These are phyloP conservation scores for Alloteropsis angusta DNA, from an alignment of 202 grass and related monocot genomes.

Conservation along the genomic window DNA sequence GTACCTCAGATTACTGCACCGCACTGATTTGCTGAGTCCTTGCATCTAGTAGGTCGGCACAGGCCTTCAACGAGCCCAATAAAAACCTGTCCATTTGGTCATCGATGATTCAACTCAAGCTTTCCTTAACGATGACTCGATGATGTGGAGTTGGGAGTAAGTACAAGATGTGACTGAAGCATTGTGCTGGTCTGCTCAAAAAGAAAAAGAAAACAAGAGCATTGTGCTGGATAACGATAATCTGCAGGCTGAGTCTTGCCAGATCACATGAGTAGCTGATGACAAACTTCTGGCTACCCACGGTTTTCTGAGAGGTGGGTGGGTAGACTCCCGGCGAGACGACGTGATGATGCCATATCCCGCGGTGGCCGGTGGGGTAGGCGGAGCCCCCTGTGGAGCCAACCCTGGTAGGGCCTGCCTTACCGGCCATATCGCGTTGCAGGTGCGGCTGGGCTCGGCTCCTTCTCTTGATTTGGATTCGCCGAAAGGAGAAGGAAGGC, in stretches of 20 bases:
- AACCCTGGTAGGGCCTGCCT: neutral
- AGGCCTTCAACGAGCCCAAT: neutral
- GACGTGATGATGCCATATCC: neutral
- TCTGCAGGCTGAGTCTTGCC: neutral
- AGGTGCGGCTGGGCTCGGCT: neutral
- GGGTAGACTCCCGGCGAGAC: neutral
- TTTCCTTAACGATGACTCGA: no score
- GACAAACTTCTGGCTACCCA: neutral
- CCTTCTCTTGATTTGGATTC: neutral
- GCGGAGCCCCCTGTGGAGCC: neutral
- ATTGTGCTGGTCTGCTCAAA: no score
- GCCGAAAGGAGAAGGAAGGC: neutral
- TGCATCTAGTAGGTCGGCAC: neutral
- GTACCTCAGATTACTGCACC: neutral
- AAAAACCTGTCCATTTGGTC: neutral
- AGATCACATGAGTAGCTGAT: neutral
- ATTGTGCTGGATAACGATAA: neutral
- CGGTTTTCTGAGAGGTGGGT: neutral
- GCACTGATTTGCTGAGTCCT: neutral
- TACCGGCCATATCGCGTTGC: conserved; percentile 6
- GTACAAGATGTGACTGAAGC: neutral
- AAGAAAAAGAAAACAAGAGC: no score
- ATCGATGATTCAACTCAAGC: neutral
- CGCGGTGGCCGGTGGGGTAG: neutral
- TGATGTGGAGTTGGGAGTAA: neutral